A percentile compares a stretch with the other conserved stretches of the same genome.
phyloP scores from a whole-genome alignment of 2,329 filamentous ascomycete genomes.

The Botryotinia globosa region DNA sequence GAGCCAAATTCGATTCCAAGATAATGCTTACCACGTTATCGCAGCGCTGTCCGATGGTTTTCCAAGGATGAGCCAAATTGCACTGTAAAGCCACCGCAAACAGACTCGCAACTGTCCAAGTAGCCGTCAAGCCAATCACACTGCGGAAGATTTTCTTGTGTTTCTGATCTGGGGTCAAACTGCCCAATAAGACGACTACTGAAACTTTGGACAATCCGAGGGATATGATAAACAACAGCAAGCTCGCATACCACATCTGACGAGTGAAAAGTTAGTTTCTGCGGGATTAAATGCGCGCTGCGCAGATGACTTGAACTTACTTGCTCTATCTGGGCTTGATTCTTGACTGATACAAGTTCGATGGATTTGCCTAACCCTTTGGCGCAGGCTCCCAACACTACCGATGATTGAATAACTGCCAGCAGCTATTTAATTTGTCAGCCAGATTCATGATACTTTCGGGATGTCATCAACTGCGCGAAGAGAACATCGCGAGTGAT shows the following conservation, averaged over 20 bases:
- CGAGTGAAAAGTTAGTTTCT: background rate
- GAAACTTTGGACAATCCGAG: constrained; percentile 46
- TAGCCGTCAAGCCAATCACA: constrained; percentile 33
- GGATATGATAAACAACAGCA: constrained; percentile 44
- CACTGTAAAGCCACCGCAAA: constrained; percentile 44
- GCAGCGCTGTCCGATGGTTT: constrained; percentile 37
- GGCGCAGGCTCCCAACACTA: constrained; percentile 22
- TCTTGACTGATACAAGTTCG: constrained; percentile 21
- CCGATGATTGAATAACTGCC: constrained; percentile 20
- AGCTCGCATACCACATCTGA: constrained; percentile 41
- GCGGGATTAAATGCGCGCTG: background rate
- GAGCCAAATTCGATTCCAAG: background rate
- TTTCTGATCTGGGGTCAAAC: constrained; percentile 44
- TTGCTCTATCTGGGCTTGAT: constrained; percentile 21
- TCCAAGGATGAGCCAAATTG: constrained; percentile 42
- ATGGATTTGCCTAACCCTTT: constrained; percentile 24
- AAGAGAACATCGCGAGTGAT: background rate
- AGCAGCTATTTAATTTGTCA: constrained; percentile 15
- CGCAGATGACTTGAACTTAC: constrained; percentile 12
- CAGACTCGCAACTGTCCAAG: constrained; percentile 42
- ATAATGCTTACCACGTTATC: constrained; percentile 15
- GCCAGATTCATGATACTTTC: background rate
- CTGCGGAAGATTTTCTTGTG: constrained; percentile 41
- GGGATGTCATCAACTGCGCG: background rate
- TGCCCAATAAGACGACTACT: constrained; percentile 44